Conservation (phyloP, 352 stramenopile genomes). For the Pythium phragmitis region DNA sequence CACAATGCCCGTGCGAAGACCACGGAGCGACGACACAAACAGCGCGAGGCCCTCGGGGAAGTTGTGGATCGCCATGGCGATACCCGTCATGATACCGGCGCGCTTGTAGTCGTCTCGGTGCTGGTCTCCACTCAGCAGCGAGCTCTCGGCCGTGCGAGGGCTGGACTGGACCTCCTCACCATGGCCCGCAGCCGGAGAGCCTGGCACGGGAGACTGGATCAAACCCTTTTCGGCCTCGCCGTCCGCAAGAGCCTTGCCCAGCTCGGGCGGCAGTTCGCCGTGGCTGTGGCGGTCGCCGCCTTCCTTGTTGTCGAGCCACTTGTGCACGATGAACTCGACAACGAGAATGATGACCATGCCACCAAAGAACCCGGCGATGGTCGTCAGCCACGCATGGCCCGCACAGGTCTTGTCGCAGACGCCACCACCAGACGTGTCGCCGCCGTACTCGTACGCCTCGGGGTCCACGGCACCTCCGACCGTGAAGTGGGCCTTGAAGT, state of each 20-base stretch:
- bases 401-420: conserved; percentile 60
- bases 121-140: conserved; percentile 21
- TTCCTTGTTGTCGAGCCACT: conserved; percentile 33
- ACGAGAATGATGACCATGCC: conserved; percentile 64
- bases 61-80: conserved; percentile 97
- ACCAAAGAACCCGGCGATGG: conserved; percentile 48
- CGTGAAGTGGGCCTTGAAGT: conserved; percentile 57
- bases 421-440: conserved; percentile 29
- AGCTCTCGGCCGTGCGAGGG: conserved; percentile 7
- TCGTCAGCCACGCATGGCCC: conserved; percentile 63
- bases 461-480: conserved; percentile 47
- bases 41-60: conserved; percentile 96
- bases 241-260: conserved; percentile 24
- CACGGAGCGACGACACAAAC: conserved; percentile 91
- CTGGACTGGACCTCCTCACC: conserved; percentile 1
- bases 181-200: conserved; percentile 5
- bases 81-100: conserved; percentile 90
- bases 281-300: conserved; percentile 34
- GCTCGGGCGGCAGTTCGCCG: conserved; percentile 23
- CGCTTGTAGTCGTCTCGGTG: conserved; percentile 52
- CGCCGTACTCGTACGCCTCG: conserved; percentile 67
- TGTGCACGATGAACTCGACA: conserved; percentile 67
- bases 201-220: conserved; percentile 29
- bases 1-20: conserved; percentile 87
- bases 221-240: conserved; percentile 25